Conservation (phyloP, 441 rosid species). For the Gossypium davidsonii region DNA sequence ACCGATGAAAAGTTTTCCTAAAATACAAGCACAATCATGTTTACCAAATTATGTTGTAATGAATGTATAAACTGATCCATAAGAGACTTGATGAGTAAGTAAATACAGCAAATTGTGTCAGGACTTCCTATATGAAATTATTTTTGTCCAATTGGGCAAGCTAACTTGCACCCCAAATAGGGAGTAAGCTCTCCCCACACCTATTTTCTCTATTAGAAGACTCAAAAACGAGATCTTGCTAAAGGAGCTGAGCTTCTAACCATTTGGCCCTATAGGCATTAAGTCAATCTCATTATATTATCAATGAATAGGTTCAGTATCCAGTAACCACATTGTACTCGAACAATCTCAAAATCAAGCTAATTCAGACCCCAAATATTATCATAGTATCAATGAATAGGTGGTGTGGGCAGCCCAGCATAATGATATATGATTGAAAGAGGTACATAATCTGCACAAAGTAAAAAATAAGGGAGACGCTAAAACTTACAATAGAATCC, state of each 20-base stretch:
- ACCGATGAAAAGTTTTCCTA: slow-evolving; percentile 38
- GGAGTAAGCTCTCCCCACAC: background rate
- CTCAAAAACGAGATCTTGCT: background rate
- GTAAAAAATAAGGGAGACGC: background rate
- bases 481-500: slow-evolving; percentile 40
- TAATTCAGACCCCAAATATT: background rate
- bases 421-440: background rate
- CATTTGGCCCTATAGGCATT: background rate
- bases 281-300: background rate
- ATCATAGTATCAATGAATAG: background rate
- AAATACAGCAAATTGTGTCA: background rate
- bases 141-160: background rate
- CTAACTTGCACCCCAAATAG: background rate
- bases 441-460: background rate
- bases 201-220: background rate
- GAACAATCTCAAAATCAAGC: background rate
- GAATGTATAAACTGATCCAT: background rate
- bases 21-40: slow-evolving; percentile 8
- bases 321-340: background rate
- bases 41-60: background rate
- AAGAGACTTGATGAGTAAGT: background rate
- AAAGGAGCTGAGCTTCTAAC: background rate
- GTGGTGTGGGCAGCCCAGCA: background rate
- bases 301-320: background rate
- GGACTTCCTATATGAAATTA: background rate